Conservation (phyloP, 495 filamentous ascomycete genomes). For the Xylaria curta region DNA sequence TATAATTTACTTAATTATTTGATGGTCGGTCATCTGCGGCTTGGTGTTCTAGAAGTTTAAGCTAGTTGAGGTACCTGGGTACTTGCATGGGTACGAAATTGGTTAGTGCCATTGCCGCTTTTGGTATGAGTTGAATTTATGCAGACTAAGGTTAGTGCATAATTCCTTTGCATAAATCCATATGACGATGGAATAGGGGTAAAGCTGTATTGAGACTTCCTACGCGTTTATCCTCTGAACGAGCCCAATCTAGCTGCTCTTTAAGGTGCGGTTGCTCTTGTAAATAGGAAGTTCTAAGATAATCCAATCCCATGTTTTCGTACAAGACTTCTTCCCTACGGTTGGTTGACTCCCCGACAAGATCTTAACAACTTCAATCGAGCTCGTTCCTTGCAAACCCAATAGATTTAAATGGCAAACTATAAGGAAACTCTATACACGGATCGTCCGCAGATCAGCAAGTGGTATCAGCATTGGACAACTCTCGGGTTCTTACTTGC, state of each 20-base stretch:
- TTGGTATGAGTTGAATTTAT: neutral
- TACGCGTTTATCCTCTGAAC: neutral
- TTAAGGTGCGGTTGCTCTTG: neutral
- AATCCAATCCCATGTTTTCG: neutral
- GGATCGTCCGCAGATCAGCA: neutral
- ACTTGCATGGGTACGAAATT: neutral
- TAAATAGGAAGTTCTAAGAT: neutral
- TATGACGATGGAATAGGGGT: neutral
- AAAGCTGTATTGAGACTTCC: neutral
- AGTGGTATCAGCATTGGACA: neutral
- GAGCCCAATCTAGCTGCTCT: neutral
- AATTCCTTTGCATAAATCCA: neutral
- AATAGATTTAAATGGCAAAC: too few species aligned
- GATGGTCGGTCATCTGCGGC: neutral
- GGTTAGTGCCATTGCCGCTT: neutral
- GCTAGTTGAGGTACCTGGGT: neutral
- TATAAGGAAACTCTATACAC: neutral
- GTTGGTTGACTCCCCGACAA: neutral
- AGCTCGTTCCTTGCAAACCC: neutral
- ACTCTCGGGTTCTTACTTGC: neutral
- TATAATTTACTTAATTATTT: slow-evolving; percentile 1
- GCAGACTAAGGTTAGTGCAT: neutral
- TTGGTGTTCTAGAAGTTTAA: neutral
- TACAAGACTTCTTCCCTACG: neutral
- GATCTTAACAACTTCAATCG: neutral